phyloP scores from a whole-genome alignment of 192 early-diverging fungal genomes.

The Coemansia sp. region DNA sequence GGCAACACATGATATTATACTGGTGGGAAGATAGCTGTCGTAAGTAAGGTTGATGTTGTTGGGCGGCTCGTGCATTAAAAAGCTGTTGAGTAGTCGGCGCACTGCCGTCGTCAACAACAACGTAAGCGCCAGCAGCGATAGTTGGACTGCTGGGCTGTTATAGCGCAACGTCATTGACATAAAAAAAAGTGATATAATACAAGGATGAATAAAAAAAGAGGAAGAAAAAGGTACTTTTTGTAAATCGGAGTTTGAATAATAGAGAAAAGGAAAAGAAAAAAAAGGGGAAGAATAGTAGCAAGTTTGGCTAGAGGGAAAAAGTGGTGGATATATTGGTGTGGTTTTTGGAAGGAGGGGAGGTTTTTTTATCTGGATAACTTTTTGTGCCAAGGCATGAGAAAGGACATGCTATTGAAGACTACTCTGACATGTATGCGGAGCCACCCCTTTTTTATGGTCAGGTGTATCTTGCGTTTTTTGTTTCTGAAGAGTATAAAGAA shows the following conservation, averaged over 20 bases:
- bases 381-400: not conserved
- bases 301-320: not conserved
- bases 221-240: not conserved
- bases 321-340: not conserved
- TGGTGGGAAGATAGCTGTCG: conserved; percentile 35
- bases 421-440: not conserved
- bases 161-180: conserved; percentile 11
- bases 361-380: not conserved
- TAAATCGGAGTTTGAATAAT: not conserved
- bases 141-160: conserved; percentile 26
- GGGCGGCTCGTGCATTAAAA: conserved; percentile 16
- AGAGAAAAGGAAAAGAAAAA: not conserved
- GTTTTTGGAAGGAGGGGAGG: not conserved
- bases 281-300: not conserved
- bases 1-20: conserved; percentile 18
- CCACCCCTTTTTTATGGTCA: not conserved
- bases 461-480: not conserved
- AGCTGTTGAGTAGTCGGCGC: conserved; percentile 28
- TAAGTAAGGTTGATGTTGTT: conserved; percentile 28
- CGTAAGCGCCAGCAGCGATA: conserved; percentile 15
- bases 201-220: not conserved
- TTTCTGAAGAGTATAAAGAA: not conserved
- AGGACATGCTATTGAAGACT: conserved; percentile 1
- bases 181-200: not conserved
- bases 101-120: conserved; percentile 25